Evolutionary conservation across 805 yeast genomes (phyloP).

Genomic region (Cyberlindnera xylosilytica): DNA sequence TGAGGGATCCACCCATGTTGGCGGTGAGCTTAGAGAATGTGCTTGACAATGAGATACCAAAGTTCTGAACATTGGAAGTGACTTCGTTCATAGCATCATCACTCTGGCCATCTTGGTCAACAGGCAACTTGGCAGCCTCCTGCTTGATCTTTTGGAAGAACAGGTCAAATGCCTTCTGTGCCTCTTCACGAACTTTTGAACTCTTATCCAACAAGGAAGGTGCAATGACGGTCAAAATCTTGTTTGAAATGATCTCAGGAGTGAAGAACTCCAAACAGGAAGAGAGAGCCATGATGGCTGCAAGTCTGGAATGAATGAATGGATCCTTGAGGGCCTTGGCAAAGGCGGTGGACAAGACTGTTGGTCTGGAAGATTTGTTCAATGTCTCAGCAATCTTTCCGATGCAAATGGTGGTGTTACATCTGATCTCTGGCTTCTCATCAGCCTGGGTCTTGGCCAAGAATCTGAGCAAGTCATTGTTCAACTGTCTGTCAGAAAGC

Average conservation of each 20-base stretch:
- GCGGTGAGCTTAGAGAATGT: conserved; percentile 19
- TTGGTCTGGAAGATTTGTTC: conserved; percentile 54
- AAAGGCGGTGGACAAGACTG: conserved; percentile 83
- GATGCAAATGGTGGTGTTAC: conserved; percentile 69
- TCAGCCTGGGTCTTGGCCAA: conserved; percentile 83
- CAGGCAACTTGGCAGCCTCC: conserved; percentile 39
- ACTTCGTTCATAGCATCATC: conserved; percentile 28
- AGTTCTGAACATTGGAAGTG: conserved; percentile 22
- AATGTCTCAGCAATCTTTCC: conserved; percentile 61
- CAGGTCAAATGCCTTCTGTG: conserved; percentile 61
- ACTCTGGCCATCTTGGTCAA: conserved; percentile 22
- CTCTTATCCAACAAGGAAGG: conserved; percentile 79
- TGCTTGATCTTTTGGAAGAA: conserved; percentile 53
- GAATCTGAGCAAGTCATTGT: conserved; percentile 77
- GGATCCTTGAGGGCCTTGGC: conserved; percentile 81
- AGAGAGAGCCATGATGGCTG: conserved; percentile 73
- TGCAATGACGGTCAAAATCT: conserved; percentile 79
- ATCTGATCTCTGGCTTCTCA: conserved; percentile 69
- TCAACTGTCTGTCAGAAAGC: conserved; percentile 74
- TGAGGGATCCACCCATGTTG: conserved; percentile 25
- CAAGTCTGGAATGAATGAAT: conserved; percentile 67
- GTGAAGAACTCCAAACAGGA: conserved; percentile 62
- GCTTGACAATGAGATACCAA: conserved; percentile 24
- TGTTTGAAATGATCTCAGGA: conserved; percentile 73
- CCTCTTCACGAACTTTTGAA: conserved; percentile 65